Base-by-base conservation (phyloP, 2,329 filamentous ascomycete species). In the Alternaria gaisen region DNA sequence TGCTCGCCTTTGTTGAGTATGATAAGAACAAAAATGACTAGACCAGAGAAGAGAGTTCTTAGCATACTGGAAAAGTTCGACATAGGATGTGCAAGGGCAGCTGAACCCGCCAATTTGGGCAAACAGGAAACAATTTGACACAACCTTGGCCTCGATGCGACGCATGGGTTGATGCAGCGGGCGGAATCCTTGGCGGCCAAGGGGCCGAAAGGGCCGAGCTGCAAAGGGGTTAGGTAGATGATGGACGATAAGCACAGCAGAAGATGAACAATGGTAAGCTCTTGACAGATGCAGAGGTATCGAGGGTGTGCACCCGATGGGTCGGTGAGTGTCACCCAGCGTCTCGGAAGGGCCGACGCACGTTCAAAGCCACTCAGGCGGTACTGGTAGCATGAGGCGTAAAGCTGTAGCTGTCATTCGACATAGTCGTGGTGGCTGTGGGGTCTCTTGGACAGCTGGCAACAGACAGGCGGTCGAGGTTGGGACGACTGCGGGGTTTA, bases 141-240 rank as follows among this genome's bases (percentile, higher is more conserved):
- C 24, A 7, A 12, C 10, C 36, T 32, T 48, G 32, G 30, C 36
- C 30, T 46, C 8, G 42, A 58, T 56, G 59, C 62, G 62, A 54
- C 42, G 53, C 51, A 41, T 11, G 53, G 59, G 62, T 63, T 41
- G 34, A 28, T 34, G 36, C 57, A 62, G 62, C 60, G 56, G 58
- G 56, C 48, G 48, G 32, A 53, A 62, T 63, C 53, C 59, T 63
- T 61, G 43, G 47, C 56, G 47, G 56, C 53, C 56, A 58, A 58
- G 60, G 53, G 42, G 54, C 47, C 59, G 58, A 54, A 54, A 20
- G 16, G 22, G 53, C 58, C 44, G 58, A 38, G 22, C 32, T 20
- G 22, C 32, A 32, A n/a, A 11, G 22, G 36, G 28, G 22, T 50
- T 43, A 11, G 22, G 12, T 51, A 18, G 28, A 56, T 28, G 16